These are phyloP conservation scores for Xylaria sp. DNA, from an alignment of 2,329 filamentous ascomycete genomes.

Conservation along the genomic window DNA sequence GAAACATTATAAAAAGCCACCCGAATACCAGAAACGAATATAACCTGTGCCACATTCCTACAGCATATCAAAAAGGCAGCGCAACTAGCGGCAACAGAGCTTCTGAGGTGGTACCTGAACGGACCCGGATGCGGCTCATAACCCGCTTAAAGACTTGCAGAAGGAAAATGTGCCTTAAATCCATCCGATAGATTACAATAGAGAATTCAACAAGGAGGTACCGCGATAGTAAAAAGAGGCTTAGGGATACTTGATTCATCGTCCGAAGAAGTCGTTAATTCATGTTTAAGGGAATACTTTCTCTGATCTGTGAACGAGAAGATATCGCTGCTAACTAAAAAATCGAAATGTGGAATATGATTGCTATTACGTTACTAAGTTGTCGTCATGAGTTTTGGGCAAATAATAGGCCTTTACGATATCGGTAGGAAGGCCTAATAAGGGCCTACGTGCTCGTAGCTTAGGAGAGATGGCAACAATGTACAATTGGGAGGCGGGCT, in stretches of 20 bases:
- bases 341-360: background rate
- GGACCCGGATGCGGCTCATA: conserved; percentile 38
- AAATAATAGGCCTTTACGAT: background rate
- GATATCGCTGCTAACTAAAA: background rate
- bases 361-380: background rate
- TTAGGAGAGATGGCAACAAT: background rate
- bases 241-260: background rate
- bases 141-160: conserved; percentile 56
- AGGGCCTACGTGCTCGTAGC: background rate
- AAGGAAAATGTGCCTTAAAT: conserved; percentile 31
- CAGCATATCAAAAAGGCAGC: background rate
- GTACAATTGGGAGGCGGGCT: background rate
- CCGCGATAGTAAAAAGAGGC: background rate
- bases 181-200: conserved; percentile 47
- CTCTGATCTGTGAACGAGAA: background rate
- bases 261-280: background rate
- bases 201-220: background rate
- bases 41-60: conserved; percentile 8
- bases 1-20: background rate
- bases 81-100: background rate
- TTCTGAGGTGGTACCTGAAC: conserved; percentile 48
- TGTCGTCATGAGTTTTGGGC: background rate
- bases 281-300: background rate
- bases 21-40: background rate
- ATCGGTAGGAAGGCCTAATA: background rate